Percentiles rank a stretch among this genome's conserved stretches.
Evolutionary conservation across 2,329 filamentous ascomycete species (phyloP).

Genomic region (Aspergillus proliferans): DNA sequence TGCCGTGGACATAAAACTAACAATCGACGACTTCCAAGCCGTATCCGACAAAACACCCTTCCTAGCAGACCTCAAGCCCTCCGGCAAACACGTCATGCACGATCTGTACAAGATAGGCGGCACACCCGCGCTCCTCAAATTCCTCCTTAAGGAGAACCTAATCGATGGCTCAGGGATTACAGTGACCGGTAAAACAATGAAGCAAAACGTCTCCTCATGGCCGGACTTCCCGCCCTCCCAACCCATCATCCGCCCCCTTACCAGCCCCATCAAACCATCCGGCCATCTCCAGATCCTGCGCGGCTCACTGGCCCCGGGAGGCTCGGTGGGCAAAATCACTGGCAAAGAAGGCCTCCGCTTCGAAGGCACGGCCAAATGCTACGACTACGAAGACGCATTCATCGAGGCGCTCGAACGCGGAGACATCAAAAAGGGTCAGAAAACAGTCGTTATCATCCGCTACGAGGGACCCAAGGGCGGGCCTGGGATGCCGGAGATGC

Average conservation of each 20-base stretch:
- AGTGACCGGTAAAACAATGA: constrained; percentile 5
- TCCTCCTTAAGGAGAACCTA: constrained; percentile 20
- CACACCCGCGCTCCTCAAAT: constrained; percentile 40
- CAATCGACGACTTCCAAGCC: constrained; percentile 70
- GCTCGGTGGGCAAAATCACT: constrained; percentile 63
- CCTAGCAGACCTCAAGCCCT: constrained; percentile 65
- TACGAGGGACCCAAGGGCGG: constrained; percentile 65
- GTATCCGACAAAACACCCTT: constrained; percentile 65
- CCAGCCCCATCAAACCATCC: constrained; percentile 58
- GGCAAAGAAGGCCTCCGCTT: constrained; percentile 62
- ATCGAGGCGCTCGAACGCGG: constrained; percentile 57
- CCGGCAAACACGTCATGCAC: constrained; percentile 44
- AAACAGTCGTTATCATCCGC: constrained; percentile 63
- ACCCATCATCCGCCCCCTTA: constrained; percentile 41
- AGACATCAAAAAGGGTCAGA: constrained; percentile 62
- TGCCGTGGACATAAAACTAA: constrained; percentile 68
- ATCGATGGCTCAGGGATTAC: constrained; percentile 5
- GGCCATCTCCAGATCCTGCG: constrained; percentile 64
- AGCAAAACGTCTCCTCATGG: constrained; percentile 4
- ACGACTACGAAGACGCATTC: constrained; percentile 60
- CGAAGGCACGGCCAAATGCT: constrained; percentile 58
- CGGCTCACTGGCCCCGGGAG: constrained; percentile 59
- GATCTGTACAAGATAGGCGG: constrained; percentile 41
- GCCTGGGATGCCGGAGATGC: constrained; percentile 65
- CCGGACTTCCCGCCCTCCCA: constrained; percentile 2